Conservation (phyloP, 768 basidiomycete genomes). For the Tricholoma terreum region DNA sequence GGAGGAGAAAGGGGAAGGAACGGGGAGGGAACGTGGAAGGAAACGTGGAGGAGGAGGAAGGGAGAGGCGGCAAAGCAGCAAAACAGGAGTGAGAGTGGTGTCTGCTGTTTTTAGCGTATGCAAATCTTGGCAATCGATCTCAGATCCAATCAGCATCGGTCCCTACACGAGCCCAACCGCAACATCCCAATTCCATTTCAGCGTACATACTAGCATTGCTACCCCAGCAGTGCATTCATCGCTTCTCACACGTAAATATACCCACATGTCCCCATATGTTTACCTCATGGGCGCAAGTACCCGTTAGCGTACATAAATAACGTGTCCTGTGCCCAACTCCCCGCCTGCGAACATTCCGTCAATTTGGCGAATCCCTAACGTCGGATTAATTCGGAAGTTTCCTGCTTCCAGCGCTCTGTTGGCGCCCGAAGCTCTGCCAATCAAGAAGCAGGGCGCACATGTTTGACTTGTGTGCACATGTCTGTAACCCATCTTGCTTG, state of each 20-base stretch:
- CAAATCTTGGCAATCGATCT: conserved; percentile 1
- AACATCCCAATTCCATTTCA: too few species aligned
- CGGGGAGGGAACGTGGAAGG: too few species aligned
- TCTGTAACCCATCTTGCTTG: neutral
- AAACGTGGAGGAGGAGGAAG: neutral
- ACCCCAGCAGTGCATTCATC: too few species aligned
- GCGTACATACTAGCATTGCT: too few species aligned
- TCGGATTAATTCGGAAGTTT: neutral
- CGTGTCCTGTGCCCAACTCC: neutral
- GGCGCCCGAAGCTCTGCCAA: neutral
- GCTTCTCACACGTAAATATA: neutral
- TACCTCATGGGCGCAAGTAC: neutral
- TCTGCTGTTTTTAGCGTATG: neutral
- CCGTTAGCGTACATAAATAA: neutral
- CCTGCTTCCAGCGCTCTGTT: neutral
- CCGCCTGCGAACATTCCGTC: neutral
- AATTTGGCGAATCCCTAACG: neutral
- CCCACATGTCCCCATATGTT: neutral
- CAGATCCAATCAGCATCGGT: neutral
- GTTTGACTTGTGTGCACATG: neutral
- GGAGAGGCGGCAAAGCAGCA: neutral
- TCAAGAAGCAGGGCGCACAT: neutral
- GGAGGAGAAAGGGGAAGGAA: neutral
- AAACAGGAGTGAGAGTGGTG: neutral
- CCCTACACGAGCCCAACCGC: too few species aligned